These are phyloP conservation scores for Vachellia pachyceras DNA, from an alignment of 306 rosid genomes.

Conservation along the genomic window DNA sequence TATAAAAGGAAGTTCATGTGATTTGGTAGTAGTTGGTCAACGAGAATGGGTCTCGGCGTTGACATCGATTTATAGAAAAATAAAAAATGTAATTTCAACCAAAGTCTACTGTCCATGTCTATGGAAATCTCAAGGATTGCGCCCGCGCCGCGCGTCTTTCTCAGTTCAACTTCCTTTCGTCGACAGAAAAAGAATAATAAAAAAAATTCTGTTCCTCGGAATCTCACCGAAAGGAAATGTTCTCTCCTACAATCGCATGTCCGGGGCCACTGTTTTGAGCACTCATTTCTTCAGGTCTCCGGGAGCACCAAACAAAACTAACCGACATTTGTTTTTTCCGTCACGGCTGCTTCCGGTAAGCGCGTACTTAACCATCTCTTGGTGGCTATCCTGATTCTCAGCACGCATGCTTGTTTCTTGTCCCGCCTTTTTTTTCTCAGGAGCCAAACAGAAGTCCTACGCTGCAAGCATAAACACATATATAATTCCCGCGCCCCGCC, in stretches of 20 bases:
- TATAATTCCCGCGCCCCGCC: background rate
- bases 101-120: too few species aligned
- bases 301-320: background rate
- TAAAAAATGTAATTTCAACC: too few species aligned
- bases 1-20: too few species aligned
- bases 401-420: background rate
- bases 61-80: too few species aligned
- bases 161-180: too few species aligned
- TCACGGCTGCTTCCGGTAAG: background rate
- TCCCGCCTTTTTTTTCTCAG: slow-evolving; percentile 4
- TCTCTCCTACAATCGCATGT: background rate
- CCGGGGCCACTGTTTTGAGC: background rate
- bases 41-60: too few species aligned
- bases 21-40: too few species aligned
- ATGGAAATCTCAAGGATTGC: too few species aligned
- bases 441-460: background rate
- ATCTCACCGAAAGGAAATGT: background rate
- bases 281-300: background rate
- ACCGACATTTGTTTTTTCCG: background rate
- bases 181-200: background rate
- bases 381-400: background rate
- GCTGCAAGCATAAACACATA: background rate
- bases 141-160: too few species aligned
- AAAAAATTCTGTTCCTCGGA: background rate
- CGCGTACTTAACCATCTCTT: background rate